Evolutionary conservation across 345 rosid species (phyloP).

Genomic region (Sonneratia alba): DNA sequence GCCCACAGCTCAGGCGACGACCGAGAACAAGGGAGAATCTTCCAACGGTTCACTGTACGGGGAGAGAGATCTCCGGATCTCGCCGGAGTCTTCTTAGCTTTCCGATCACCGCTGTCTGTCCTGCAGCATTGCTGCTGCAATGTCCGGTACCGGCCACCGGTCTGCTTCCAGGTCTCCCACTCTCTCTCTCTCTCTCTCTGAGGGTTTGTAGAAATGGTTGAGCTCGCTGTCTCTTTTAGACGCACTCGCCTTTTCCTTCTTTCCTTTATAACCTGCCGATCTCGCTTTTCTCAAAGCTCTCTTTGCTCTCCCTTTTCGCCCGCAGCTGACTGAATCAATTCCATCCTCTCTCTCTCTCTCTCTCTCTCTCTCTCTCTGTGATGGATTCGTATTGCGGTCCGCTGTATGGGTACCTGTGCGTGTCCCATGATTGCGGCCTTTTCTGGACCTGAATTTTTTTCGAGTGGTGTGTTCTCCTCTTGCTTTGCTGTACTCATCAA

Average conservation of each 20-base stretch:
- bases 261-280: background rate
- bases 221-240: background rate
- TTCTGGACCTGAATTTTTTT: background rate
- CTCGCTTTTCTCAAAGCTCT: constrained; percentile 2
- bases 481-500: background rate
- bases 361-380: background rate
- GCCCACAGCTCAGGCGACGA: background rate
- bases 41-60: background rate
- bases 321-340: too few relatives aligned
- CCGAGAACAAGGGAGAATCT: background rate
- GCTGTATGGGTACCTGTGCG: background rate
- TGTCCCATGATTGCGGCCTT: background rate
- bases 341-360: background rate
- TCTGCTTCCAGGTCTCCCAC: background rate
- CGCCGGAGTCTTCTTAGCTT: background rate
- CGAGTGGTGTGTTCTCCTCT: background rate
- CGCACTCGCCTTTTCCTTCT: constrained; percentile 1
- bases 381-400: background rate
- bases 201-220: background rate
- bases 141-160: constrained; percentile 9
- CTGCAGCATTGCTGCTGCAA: constrained; percentile 13
- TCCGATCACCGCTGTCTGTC: constrained; percentile 4
- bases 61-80: background rate
- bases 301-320: too few relatives aligned
- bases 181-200: background rate